These are phyloP conservation scores for Cladosporium sp. DNA, from an alignment of 2,329 filamentous ascomycete species.

Conservation along the genomic window DNA sequence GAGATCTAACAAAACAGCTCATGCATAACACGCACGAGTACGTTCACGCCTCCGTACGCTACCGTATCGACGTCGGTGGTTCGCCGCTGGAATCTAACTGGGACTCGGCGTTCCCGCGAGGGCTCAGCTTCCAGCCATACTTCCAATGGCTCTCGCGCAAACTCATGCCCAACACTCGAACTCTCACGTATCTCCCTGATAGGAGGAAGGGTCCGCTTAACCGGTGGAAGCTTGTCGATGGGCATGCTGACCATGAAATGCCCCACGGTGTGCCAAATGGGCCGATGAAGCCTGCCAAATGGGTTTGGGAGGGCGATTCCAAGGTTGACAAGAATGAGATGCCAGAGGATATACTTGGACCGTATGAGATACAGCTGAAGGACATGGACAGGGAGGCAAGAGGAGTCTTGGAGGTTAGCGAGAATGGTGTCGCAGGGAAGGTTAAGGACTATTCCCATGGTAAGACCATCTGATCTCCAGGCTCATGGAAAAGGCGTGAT, in stretches of 20 bases:
- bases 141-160: constrained; percentile 16
- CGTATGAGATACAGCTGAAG: constrained; percentile 11
- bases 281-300: neutral
- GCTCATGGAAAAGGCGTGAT: neutral
- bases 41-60: constrained; percentile 33
- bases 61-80: constrained; percentile 31
- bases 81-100: constrained; percentile 26
- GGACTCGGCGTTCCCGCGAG: constrained; percentile 16
- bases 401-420: constrained; percentile 1
- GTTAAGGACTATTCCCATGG: constrained; percentile 3
- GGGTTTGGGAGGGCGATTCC: neutral
- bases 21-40: constrained; percentile 31
- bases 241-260: constrained; percentile 16
- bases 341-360: constrained; percentile 5
- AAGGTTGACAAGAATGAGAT: constrained; percentile 1
- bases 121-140: constrained; percentile 19
- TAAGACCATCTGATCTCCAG: constrained; percentile 6
- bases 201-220: constrained; percentile 24
- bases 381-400: constrained; percentile 11
- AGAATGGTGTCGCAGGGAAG: constrained; percentile 4
- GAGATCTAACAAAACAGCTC: constrained; percentile 18
- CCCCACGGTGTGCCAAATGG: neutral
- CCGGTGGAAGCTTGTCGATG: constrained; percentile 31
- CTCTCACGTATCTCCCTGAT: constrained; percentile 17
- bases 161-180: constrained; percentile 21